Evolutionary conservation across 768 basidiomycete species (phyloP).

Genomic region (Mycena alexandri): DNA sequence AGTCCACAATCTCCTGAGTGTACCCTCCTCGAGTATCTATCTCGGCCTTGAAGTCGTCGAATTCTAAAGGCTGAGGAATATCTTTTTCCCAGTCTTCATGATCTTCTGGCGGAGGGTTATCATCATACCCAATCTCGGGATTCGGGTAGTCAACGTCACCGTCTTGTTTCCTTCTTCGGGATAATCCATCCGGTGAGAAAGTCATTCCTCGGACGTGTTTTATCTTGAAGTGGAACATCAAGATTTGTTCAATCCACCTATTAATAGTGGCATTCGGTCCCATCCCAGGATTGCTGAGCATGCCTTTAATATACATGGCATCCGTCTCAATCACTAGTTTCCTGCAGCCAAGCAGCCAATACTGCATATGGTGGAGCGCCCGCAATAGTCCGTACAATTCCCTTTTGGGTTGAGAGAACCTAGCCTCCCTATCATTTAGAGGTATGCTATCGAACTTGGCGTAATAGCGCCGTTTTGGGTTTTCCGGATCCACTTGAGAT

Average conservation of each 20-base stretch:
- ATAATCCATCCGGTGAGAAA: slow-evolving; percentile 39
- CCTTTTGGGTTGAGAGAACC: slow-evolving; percentile 44
- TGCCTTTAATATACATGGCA: no score
- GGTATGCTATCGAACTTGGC: slow-evolving; percentile 46
- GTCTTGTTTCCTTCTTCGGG: slow-evolving; percentile 23
- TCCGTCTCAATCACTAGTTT: no score
- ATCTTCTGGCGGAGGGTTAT: slow-evolving; percentile 3
- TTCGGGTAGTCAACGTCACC: slow-evolving; percentile 14
- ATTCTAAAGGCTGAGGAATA: slow-evolving; percentile 11
- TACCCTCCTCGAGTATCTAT: slow-evolving; percentile 29
- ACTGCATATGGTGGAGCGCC: slow-evolving; percentile 17
- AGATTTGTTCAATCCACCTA: slow-evolving; percentile 40
- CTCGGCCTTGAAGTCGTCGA: slow-evolving; percentile 24
- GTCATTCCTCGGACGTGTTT: slow-evolving; percentile 31
- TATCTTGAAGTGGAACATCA: slow-evolving; percentile 38
- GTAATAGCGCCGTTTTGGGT: slow-evolving; percentile 30
- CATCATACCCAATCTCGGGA: slow-evolving; percentile 3
- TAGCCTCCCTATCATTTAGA: slow-evolving; percentile 19
- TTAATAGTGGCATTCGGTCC: slow-evolving; percentile 42
- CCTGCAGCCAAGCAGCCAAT: slow-evolving; percentile 38
- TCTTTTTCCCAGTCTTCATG: slow-evolving; percentile 25
- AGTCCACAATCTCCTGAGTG: no score
- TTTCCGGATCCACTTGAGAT: slow-evolving; percentile 29
- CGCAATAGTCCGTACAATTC: slow-evolving; percentile 44
- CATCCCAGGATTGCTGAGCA: slow-evolving; percentile 32